Evolutionary conservation across 2,329 filamentous ascomycete species (phyloP).

Genomic region (Triangularia setosa): DNA sequence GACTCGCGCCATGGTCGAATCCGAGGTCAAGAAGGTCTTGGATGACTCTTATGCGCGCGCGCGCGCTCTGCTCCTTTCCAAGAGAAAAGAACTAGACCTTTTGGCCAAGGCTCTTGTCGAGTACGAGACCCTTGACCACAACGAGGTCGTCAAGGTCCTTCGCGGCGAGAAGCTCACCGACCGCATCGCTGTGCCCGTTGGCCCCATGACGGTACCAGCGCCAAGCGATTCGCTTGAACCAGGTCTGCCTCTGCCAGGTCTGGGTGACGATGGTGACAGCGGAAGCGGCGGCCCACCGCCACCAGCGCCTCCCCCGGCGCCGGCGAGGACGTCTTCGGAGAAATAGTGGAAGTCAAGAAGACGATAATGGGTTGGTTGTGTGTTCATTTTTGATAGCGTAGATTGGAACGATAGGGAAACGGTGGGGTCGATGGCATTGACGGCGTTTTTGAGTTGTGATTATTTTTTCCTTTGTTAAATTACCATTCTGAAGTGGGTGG

Average conservation of each 20-base stretch:
- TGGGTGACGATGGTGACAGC: conserved; percentile 12
- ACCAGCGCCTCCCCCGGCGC: conserved; percentile 32
- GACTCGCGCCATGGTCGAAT: conserved; percentile 82
- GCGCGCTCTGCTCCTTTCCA: conserved; percentile 63
- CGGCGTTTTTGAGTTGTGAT: conserved; percentile 17
- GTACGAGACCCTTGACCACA: conserved; percentile 86
- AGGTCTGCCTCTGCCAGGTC: conserved; percentile 22
- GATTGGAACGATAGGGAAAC: conserved; percentile 17
- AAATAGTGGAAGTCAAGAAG: neutral
- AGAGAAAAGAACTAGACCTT: conserved; percentile 79
- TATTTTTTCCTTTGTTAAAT: neutral
- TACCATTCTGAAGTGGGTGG: neutral
- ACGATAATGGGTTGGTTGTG: neutral
- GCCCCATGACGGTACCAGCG: conserved; percentile 65
- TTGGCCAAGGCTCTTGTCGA: conserved; percentile 86
- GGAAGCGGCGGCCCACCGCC: conserved; percentile 29
- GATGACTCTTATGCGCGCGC: conserved; percentile 78
- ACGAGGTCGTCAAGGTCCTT: conserved; percentile 88
- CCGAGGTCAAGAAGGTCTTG: conserved; percentile 79
- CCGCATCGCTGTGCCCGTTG: conserved; percentile 57
- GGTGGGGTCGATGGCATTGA: conserved; percentile 13
- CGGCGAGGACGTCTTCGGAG: conserved; percentile 21
- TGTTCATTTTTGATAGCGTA: conserved; percentile 3
- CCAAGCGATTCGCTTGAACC: conserved; percentile 21
- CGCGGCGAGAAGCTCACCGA: conserved; percentile 75